Evolutionary conservation across 2,329 filamentous ascomycete species (phyloP), one percentile per base, ranked within the genome.

Genomic region (Pyrenophora seminiperda): DNA sequence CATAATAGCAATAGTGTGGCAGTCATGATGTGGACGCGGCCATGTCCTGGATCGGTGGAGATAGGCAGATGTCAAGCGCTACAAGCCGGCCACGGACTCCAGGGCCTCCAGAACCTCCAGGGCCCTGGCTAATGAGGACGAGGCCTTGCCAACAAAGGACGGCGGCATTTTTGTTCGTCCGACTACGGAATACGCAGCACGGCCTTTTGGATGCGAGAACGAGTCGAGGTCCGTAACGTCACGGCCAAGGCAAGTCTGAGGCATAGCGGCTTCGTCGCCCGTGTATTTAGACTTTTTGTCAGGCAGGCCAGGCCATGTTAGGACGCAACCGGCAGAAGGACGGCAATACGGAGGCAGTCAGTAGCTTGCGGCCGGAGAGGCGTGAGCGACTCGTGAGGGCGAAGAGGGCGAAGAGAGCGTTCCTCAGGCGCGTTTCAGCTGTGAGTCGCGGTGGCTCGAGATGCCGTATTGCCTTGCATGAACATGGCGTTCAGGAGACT

Each of bases 391-490:
- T 27, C 24, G 24, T 27, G 24, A 27, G 24, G 24, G 24, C 24
- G 24, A 27, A 22, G 20, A 22, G n/a, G n/a, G n/a, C n/a, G n/a
- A n/a, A n/a, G 20, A 22, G 20, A 7, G 20, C 20, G 20, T 7
- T 22, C 24, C 24, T 27, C 2, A 11, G 24, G 24, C 24, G 9
- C 34, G 51, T 54, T 54, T 54, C 52, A 54, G 40, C 36, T 41
- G 44, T 39, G 38, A 29, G 31, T 32, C 22, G 31, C 18, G 36
- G 47, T 42, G 50, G 46, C 34, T 29, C 43, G 47, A 20, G 11
- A 33, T 29, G 31, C 38, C 34, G 43, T 33, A 42, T 43, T 50
- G 15, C 52, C 48, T 24, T 45, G 42, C 52, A 51, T 54, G 47
- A 47, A 44, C 52, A 39, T 27, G 18, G 37, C 32, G 42, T 51